Evolutionary conservation across 345 rosid species (phyloP), one percentile per base, ranked within the genome.

Genomic region (Arabidopsis arenosa): DNA sequence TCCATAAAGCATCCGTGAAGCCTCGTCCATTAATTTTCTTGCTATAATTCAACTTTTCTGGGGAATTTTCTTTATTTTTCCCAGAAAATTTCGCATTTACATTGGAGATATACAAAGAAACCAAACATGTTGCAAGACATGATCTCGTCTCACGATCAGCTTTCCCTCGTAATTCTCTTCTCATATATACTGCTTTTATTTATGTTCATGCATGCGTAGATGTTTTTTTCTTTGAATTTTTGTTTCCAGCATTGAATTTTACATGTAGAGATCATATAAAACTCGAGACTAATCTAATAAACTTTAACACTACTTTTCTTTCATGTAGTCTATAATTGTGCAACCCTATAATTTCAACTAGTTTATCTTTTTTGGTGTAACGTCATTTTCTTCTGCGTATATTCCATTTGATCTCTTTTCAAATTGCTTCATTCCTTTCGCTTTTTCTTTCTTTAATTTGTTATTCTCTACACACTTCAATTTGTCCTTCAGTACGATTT

Each of bases 91-190:
- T 47, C 36, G 14, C 63, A 75, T 68, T 61, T 9, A 56, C 48
- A 14, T 71, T 30, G 73, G 49, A 43, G 63, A 51, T 36, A 33
- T 8, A 60, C 32, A 60, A 52, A 66, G 64, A 51, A 67, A 7
- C 47, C 36, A 59, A 51, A 26, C 68, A 72, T 66, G 64, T 66
- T 73, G 45, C 78, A 73, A 53, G 74, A 78, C 41, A 11, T 70
- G 59, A 62, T 55, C 55, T 70, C 75, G 15, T 69, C 75, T 32
- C 75, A 76, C 6, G 75, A 70, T 53, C 81, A 61, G 74, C 70
- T 67, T 73, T 67, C 70, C 43, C 53, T 78, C 66, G 78, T 78
- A 78, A 72, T 52, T 52, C 26, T 60, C 73, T 66, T 66, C 58
- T 59, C 10, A 28, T 36, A 57, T 26, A 28, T 36, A 57, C n/a